Conservation (phyloP, 352 stramenopile genomes). For the Pythium vanterpoolii region DNA sequence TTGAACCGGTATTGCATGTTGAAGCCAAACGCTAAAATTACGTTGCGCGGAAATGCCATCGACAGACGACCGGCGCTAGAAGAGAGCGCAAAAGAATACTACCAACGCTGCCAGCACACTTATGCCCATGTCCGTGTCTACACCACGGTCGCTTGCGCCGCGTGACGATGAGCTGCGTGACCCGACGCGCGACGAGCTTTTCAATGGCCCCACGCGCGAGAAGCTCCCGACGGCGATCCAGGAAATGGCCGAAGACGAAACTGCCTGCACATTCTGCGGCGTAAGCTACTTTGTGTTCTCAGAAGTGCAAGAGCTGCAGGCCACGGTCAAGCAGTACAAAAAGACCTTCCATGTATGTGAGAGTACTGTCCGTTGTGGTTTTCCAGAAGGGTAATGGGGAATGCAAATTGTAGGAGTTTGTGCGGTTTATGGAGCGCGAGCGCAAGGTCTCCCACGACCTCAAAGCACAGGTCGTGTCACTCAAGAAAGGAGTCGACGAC, state of each 20-base stretch:
- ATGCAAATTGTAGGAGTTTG: constrained; percentile 35
- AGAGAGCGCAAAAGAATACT: no score
- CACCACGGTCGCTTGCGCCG: constrained; percentile 11
- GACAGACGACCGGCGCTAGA: no score
- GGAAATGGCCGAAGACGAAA: constrained; percentile 61
- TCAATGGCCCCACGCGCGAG: constrained; percentile 49
- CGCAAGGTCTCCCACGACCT: constrained; percentile 39
- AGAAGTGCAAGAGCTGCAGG: constrained; percentile 75
- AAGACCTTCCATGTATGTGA: constrained; percentile 52
- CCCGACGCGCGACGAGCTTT: constrained; percentile 70
- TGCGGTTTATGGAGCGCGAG: constrained; percentile 66
- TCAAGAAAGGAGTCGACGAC: constrained; percentile 40
- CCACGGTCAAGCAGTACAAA: constrained; percentile 68
- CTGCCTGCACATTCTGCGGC: constrained; percentile 79
- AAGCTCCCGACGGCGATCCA: constrained; percentile 67
- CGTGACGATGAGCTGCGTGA: constrained; percentile 40
- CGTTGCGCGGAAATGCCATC: neutral
- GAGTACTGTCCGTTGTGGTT: neutral
- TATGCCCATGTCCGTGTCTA: neutral
- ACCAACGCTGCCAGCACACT: neutral
- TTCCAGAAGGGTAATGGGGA: neutral
- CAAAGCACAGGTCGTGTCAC: constrained; percentile 29
- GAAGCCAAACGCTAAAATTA: constrained; percentile 1
- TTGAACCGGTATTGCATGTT: neutral
- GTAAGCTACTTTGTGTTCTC: constrained; percentile 87